Evolutionary conservation across 345 rosid species (phyloP).

Genomic region (Melastoma malabathricum): DNA sequence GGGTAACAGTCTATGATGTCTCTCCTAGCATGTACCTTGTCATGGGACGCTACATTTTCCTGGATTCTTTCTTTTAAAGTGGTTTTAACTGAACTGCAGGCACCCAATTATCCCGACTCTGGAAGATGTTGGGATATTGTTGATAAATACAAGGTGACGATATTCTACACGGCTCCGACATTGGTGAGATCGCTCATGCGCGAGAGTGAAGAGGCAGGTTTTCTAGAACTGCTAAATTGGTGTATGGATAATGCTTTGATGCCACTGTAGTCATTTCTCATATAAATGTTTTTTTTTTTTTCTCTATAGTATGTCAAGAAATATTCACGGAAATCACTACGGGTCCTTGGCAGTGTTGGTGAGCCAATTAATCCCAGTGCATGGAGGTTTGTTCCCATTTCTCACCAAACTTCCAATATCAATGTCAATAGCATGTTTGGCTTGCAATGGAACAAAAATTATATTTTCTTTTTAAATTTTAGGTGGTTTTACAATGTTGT

Average conservation of each 20-base stretch:
- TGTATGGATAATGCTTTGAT: slow-evolving; percentile 1
- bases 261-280: slow-evolving; percentile 3
- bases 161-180: slow-evolving; percentile 95
- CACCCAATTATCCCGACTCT: slow-evolving; percentile 85
- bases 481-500: slow-evolving; percentile 95
- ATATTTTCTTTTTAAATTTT: slow-evolving; percentile 10
- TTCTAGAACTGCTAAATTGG: slow-evolving; percentile 8
- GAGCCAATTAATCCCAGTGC: slow-evolving; percentile 99
- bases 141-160: slow-evolving; percentile 83
- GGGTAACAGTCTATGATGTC: slow-evolving; percentile 38
- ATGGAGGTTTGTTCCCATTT: slow-evolving; percentile 52
- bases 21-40: no score
- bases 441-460: background rate
- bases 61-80: background rate
- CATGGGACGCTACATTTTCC: background rate
- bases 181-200: slow-evolving; percentile 98
- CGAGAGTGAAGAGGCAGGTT: slow-evolving; percentile 59
- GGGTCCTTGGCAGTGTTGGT: slow-evolving; percentile 98
- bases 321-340: slow-evolving; percentile 79
- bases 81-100: slow-evolving; percentile 24
- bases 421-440: no score
- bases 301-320: slow-evolving; percentile 69
- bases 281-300: slow-evolving; percentile 13
- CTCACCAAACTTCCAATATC: no score
- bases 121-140: slow-evolving; percentile 98